phyloP scores from a whole-genome alignment of 2,329 filamentous ascomycete species.

The Hymenoscyphus albidus region DNA sequence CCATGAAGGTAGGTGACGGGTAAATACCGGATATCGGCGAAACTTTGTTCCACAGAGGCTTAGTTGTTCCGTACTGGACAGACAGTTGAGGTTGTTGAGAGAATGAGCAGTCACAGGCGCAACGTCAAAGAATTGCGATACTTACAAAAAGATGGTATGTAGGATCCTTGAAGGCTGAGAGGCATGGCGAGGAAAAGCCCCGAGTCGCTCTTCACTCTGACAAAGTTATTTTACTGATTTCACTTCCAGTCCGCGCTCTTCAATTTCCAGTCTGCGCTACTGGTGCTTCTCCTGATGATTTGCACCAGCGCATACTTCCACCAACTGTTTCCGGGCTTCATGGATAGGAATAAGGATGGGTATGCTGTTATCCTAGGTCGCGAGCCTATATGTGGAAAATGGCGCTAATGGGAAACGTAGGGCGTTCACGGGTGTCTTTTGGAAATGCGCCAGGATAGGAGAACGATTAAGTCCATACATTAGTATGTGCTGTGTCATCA shows the following conservation, averaged over 20 bases:
- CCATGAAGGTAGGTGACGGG: background rate
- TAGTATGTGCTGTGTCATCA: conserved; percentile 85
- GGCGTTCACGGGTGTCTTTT: conserved; percentile 66
- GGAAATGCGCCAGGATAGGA: conserved; percentile 91
- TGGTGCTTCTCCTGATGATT: conserved; percentile 90
- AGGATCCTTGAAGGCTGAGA: background rate
- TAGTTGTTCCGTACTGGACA: background rate
- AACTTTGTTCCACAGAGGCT: background rate
- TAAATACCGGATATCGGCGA: background rate
- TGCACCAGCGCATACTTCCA: conserved; percentile 95
- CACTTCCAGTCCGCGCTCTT: conserved; percentile 81
- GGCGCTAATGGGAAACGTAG: conserved; percentile 21
- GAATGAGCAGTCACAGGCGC: background rate
- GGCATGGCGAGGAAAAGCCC: background rate
- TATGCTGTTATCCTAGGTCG: conserved; percentile 40
- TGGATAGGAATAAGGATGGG: conserved; percentile 92
- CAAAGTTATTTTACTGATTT: conserved; percentile 9
- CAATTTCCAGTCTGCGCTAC: conserved; percentile 95
- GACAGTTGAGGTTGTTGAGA: background rate
- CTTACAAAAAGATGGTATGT: conserved; percentile 20
- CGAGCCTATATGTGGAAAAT: background rate
- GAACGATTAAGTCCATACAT: conserved; percentile 94
- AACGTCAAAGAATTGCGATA: background rate
- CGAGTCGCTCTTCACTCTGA: background rate
- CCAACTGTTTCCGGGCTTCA: conserved; percentile 80